Conservation (phyloP, 495 filamentous ascomycete genomes). For the Penicillium pancosmium region DNA sequence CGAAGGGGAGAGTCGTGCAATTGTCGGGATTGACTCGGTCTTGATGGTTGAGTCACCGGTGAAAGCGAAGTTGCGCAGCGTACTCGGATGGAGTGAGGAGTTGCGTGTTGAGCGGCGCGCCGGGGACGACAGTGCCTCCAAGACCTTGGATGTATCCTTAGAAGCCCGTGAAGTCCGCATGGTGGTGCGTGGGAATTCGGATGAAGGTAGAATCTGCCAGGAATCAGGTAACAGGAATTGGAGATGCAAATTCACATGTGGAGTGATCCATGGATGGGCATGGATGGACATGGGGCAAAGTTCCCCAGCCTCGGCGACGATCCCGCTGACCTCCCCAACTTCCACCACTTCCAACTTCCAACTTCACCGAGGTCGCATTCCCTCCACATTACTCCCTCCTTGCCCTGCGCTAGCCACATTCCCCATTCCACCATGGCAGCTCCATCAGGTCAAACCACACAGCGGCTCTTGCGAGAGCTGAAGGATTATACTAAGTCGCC, state of each 20-base stretch:
- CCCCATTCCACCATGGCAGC: conserved; percentile 31
- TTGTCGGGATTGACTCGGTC: conserved; percentile 16
- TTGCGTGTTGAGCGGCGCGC: conserved; percentile 44
- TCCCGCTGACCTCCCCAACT: not conserved
- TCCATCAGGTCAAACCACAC: conserved; percentile 45
- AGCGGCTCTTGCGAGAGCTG: conserved; percentile 69
- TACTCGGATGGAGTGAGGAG: conserved; percentile 30
- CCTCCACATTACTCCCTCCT: conserved; percentile 4
- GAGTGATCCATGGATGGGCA: conserved; percentile 10
- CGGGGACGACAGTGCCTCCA: conserved; percentile 48
- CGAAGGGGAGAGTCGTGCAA: conserved; percentile 8
- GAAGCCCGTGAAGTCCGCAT: conserved; percentile 68
- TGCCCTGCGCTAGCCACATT: not conserved
- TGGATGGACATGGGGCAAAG: conserved; percentile 12
- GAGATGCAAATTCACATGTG: conserved; percentile 18
- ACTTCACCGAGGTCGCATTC: conserved; percentile 7
- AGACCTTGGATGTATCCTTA: conserved; percentile 57
- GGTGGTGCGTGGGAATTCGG: not conserved
- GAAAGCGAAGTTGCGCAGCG: conserved; percentile 36
- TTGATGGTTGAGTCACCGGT: conserved; percentile 19
- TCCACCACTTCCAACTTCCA: not conserved
- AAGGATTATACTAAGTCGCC: conserved; percentile 58
- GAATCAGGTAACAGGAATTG: not conserved
- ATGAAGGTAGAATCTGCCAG: not conserved
- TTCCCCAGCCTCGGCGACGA: conserved; percentile 29